Conservation (phyloP, 306 rosid species). For the Adenanthera pavonina region DNA sequence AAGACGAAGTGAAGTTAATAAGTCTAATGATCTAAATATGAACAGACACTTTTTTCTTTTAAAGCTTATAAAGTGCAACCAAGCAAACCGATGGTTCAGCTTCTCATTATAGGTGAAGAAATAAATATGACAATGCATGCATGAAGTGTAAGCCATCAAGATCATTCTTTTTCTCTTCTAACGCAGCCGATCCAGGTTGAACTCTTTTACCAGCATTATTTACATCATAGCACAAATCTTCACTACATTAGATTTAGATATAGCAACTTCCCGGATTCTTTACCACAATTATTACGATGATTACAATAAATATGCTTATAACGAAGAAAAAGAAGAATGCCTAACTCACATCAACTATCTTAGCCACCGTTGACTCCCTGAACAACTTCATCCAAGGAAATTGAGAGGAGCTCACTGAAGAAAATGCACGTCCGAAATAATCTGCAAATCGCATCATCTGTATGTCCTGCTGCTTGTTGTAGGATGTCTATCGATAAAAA, state of each 20-base stretch:
- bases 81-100: neutral
- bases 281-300: neutral
- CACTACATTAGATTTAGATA: neutral
- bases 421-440: conserved; percentile 83
- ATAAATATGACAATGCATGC: neutral
- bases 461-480: conserved; percentile 68
- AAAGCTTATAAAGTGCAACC: neutral
- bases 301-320: neutral
- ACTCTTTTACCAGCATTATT: neutral
- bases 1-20: neutral
- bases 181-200: neutral
- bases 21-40: neutral
- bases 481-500: conserved; percentile 56
- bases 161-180: neutral
- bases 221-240: neutral
- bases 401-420: conserved; percentile 39
- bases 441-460: conserved; percentile 90
- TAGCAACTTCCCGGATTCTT: neutral
- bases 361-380: conserved; percentile 22
- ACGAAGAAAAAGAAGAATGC: neutral
- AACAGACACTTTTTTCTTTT: neutral
- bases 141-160: neutral
- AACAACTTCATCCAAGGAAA: conserved; percentile 30
- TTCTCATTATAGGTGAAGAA: neutral
- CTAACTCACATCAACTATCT: conserved; percentile 21